A percentile compares a stretch with the other conserved stretches of the same genome.
Evolutionary conservation across 2,329 filamentous ascomycete genomes (phyloP).

Genomic region (Hypoxylon sp.): DNA sequence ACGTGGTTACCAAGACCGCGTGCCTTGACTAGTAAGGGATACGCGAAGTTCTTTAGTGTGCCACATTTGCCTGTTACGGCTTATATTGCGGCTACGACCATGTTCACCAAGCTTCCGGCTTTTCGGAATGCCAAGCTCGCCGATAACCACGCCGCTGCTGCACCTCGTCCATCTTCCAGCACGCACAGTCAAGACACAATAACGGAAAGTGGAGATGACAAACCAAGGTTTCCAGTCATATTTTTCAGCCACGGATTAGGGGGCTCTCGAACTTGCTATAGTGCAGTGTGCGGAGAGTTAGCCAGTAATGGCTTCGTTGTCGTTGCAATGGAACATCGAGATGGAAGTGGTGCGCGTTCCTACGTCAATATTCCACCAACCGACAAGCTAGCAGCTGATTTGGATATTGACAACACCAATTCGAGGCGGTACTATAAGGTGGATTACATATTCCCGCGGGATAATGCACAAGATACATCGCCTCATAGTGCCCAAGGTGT

Average conservation of each 20-base stretch:
- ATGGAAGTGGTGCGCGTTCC: slow-evolving; percentile 74
- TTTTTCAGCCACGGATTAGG: slow-evolving; percentile 78
- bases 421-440: slow-evolving; percentile 63
- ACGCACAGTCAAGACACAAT: slow-evolving; percentile 44
- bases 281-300: slow-evolving; percentile 74
- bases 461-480: slow-evolving; percentile 65
- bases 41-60: slow-evolving; percentile 72
- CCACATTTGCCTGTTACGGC: slow-evolving; percentile 64
- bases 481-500: slow-evolving; percentile 72
- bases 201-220: slow-evolving; percentile 34
- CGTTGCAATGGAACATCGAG: slow-evolving; percentile 74
- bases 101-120: slow-evolving; percentile 76
- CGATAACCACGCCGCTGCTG: slow-evolving; percentile 65
- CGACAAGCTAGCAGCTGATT: slow-evolving; percentile 54
- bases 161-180: slow-evolving; percentile 50
- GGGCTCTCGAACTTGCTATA: slow-evolving; percentile 74
- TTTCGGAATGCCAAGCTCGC: slow-evolving; percentile 73
- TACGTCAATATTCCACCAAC: slow-evolving; percentile 70
- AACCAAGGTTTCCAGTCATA: slow-evolving; percentile 71
- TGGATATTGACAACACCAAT: slow-evolving; percentile 54
- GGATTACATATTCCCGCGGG: slow-evolving; percentile 75
- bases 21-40: slow-evolving; percentile 69
- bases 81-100: slow-evolving; percentile 69
- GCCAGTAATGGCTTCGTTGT: slow-evolving; percentile 77
- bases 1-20: slow-evolving; percentile 75